These are phyloP conservation scores for Knoxdaviesia proteae DNA, from an alignment of 2,329 filamentous ascomycete species.

Conservation along the genomic window DNA sequence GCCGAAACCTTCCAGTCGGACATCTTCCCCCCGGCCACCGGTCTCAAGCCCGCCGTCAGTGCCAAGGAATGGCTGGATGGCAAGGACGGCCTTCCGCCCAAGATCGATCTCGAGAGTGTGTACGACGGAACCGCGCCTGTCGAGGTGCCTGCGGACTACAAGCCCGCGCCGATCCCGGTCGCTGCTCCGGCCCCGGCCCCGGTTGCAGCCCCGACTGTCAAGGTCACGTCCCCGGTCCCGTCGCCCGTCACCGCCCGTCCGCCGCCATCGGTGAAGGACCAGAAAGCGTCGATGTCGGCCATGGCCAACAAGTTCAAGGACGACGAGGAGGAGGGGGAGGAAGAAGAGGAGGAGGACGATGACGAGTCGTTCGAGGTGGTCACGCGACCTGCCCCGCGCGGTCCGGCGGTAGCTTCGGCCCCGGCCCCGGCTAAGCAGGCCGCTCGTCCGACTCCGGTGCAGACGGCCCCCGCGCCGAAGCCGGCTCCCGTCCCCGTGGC, in stretches of 20 bases:
- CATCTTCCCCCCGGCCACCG: constrained; percentile 76
- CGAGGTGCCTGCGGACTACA: constrained; percentile 48
- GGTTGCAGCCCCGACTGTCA: constrained; percentile 14
- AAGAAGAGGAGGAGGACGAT: constrained; percentile 44
- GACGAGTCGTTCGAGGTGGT: constrained; percentile 76
- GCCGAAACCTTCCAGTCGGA: constrained; percentile 93
- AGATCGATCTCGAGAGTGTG: constrained; percentile 82
- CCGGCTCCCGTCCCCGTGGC: constrained; percentile 11
- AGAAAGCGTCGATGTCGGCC: constrained; percentile 68
- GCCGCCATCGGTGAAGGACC: constrained; percentile 58
- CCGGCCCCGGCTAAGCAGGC: constrained; percentile 13
- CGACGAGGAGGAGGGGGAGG: constrained; percentile 33
- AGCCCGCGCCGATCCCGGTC: constrained; percentile 22
- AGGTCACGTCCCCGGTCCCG: constrained; percentile 1
- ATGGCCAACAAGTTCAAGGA: constrained; percentile 79
- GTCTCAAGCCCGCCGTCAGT: constrained; percentile 60
- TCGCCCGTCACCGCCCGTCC: constrained; percentile 9
- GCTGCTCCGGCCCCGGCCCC: constrained; percentile 15
- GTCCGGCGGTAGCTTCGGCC: constrained; percentile 10
- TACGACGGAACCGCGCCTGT: constrained; percentile 69
- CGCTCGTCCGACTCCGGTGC: not conserved
- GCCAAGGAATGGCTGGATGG: constrained; percentile 70
- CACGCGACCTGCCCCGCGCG: constrained; percentile 48
- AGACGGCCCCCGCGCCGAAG: constrained; percentile 8
- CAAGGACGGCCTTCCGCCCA: constrained; percentile 65